Evolutionary conservation across 306 rosid species (phyloP), one percentile per base, ranked within the genome.

Genomic region (Pyrus bretschneideri): DNA sequence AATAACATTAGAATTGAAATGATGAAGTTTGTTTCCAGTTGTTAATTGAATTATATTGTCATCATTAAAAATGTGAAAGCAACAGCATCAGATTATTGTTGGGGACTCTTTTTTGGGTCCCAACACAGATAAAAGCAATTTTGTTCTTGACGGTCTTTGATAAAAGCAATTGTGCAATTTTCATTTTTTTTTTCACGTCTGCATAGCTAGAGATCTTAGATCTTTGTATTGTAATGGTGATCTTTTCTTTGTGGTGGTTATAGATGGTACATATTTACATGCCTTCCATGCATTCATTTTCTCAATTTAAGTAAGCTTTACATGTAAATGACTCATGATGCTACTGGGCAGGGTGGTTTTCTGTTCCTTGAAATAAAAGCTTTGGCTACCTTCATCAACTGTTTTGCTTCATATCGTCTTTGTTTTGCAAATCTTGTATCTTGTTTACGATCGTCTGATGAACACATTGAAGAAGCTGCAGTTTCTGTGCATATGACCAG

Each of bases 301-400:
- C 23, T 63, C 30, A 74, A 74, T 81, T 46, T 67, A 57, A 44
- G 33, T 61, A 30, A 73, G 40, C 72, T 45, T 60, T 75, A 79
- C 52, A 58, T 11, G 77, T 35, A 40, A 78, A 27, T 75, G 76
- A 70, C 52, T 31, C 83, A 81, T 63, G 75, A 72, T 85, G 76
- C 78, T 83, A 71, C 79, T 69, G 83, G 71, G 87, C 96, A 94
- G 98, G 98, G 93, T 64, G 97, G 96, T 82, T 17, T 82, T 62
- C 23, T 93, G 76, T 81, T 90, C 83, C 87, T 94, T 79, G 96
- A 92, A 81, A 79, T 91, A 67, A 46, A 84, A 74, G 84, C 91
- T 80, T 74, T 89, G 87, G 89, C 85, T 30, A 78, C 76, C 81
- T 88, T 88, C 65, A 27, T 78, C 83, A 75, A 54, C 58, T 81